Evolutionary conservation across 2,329 filamentous ascomycete genomes (phyloP), one percentile per base, ranked within the genome.

Genomic region (Thyridium curvatum): DNA sequence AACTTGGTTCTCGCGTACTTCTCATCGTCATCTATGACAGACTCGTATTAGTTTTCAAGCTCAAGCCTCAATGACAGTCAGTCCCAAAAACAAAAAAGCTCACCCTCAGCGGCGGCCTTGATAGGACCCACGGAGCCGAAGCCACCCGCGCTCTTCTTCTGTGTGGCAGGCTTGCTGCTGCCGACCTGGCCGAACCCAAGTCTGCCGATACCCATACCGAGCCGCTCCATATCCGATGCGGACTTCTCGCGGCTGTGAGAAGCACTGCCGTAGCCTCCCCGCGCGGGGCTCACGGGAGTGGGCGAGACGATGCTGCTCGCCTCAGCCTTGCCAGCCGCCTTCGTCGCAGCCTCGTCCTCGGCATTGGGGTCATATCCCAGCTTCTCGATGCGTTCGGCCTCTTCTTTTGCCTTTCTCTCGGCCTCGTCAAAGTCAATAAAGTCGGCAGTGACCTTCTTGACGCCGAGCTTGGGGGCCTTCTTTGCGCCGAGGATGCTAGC

Each of bases 341-440:
- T 62, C 46, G 65, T 59, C 17, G 64, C 66, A 10, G 64, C 61
- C 34, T 61, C 74, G 50, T 76, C 76, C 62, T 94, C 91, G 15
- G 88, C 90, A 46, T 96, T 85, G 1, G 90, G 88, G 53, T 98
- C 89, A 55, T 98, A 98, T 30, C 93, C 93, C 16, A 98, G 71
- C 66, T 94, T 95, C 59, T 84, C 89, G 57, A 96, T 93, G 50
- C 93, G 83, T 62, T 97, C 93, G 3, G 90, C 93, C 64, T 98
- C 93, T 64, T 97, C 93, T 62, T 91, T 94, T 32, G 93, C 93
- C 66, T 94, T 95, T 64, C 86, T 88, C 71, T 98, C 93, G 3
- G 90, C 93, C 61, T 91, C 93, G 48, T 98, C 93, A 54, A 98
- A 98, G 66, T 98, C 91, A 46, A 98, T 90, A 12, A 81, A 67